These are phyloP conservation scores for Botrytis pseudocinerea DNA, from an alignment of 2,329 filamentous ascomycete species.

Conservation along the genomic window DNA sequence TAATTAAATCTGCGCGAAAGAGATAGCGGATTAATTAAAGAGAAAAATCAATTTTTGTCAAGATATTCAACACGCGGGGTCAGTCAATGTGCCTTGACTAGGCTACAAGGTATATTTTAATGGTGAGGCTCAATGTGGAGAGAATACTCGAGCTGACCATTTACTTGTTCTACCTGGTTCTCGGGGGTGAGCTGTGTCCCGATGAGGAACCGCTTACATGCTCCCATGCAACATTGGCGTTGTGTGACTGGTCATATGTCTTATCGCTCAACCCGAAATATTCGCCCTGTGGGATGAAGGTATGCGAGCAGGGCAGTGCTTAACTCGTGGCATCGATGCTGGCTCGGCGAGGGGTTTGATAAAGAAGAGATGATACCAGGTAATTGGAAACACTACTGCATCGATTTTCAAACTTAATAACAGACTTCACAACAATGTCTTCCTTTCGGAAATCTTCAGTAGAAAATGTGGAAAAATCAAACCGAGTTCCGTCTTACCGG, in stretches of 20 bases:
- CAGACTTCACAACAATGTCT: neutral
- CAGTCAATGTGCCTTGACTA: neutral
- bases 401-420: neutral
- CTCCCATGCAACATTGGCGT: neutral
- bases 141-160: neutral
- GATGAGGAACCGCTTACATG: neutral
- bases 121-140: slow-evolving; percentile 9
- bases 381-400: neutral
- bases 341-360: neutral
- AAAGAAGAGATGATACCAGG: slow-evolving; percentile 6
- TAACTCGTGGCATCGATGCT: neutral
- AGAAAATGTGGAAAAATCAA: neutral
- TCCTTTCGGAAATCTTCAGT: neutral
- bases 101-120: slow-evolving; percentile 5
- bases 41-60: neutral
- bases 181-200: slow-evolving; percentile 8
- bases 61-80: neutral
- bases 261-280: neutral
- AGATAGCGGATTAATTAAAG: neutral
- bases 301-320: neutral
- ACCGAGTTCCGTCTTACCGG: slow-evolving; percentile 11
- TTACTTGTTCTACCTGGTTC: neutral
- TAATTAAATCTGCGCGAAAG: neutral
- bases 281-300: neutral
- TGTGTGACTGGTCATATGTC: neutral